Conservation (phyloP, 768 basidiomycete genomes). For the Amanita muscaria region DNA sequence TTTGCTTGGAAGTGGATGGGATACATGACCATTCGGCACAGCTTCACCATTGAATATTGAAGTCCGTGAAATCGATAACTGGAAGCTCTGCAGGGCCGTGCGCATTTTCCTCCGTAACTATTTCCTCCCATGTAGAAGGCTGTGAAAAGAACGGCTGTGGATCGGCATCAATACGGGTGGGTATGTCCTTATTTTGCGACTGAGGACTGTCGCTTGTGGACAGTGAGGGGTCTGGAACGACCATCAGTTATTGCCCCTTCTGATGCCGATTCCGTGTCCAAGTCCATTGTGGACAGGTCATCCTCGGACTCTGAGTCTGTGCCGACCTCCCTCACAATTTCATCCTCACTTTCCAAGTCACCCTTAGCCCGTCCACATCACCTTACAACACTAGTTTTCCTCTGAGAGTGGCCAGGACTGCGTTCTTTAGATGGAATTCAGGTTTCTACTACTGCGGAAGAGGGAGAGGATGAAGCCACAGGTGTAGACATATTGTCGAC, state of each 20-base stretch:
- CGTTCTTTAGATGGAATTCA: conserved; percentile 24
- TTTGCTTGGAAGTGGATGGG: conserved; percentile 27
- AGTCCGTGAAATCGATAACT: conserved; percentile 73
- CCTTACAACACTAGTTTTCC: conserved; percentile 41
- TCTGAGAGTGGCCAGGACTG: conserved; percentile 21
- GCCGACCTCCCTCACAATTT: conserved; percentile 61
- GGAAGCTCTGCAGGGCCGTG: conserved; percentile 62
- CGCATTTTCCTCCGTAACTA: conserved; percentile 68
- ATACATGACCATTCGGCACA: conserved; percentile 18
- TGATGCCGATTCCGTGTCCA: conserved; percentile 61
- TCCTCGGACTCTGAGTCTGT: conserved; percentile 67
- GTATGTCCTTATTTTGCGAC: conserved; percentile 22
- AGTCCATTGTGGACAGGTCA: conserved; percentile 48
- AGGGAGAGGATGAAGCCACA: conserved; percentile 25
- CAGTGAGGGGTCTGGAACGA: conserved; percentile 33
- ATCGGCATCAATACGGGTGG: conserved; percentile 21
- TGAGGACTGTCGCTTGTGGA: conserved; percentile 58
- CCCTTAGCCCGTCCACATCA: conserved; percentile 56
- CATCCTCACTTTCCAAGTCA: conserved; percentile 65
- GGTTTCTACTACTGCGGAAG: conserved; percentile 24
- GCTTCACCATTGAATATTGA: conserved; percentile 36
- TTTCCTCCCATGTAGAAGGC: conserved; percentile 68
- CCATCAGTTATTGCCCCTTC: conserved; percentile 51
- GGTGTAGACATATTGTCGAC: conserved; percentile 38
- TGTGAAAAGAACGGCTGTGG: conserved; percentile 45